Evolutionary conservation across 208 protist species (phyloP).

Genomic region (Spongospora subterranea): DNA sequence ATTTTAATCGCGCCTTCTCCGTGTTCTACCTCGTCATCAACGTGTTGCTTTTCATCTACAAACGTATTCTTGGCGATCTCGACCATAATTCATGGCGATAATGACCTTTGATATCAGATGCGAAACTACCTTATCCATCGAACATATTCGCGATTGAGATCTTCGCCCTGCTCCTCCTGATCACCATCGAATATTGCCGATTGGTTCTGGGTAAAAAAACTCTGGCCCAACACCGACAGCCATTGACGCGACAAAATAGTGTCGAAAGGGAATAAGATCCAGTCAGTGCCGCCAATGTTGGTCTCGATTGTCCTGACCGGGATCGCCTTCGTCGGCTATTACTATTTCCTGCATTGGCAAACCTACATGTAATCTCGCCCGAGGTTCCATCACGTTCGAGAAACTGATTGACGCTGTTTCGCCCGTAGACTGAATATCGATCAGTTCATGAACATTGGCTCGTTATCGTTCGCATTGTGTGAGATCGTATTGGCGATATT

Average conservation of each 20-base stretch:
- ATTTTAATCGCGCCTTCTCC: not conserved
- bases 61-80: constrained; percentile 43
- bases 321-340: constrained; percentile 19
- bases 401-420: not conserved
- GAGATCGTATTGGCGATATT: not conserved
- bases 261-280: constrained; percentile 1
- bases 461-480: not conserved
- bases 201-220: not conserved
- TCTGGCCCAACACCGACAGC: not conserved
- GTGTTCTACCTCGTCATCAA: not conserved
- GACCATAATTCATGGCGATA: not conserved
- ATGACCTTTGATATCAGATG: not conserved
- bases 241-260: not conserved
- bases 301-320: not conserved
- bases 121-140: not conserved
- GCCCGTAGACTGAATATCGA: constrained; percentile 18
- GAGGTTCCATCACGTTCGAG: not conserved
- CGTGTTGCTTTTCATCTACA: constrained; percentile 20
- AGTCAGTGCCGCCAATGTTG: constrained; percentile 25
- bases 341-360: constrained; percentile 45
- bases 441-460: not conserved
- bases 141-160: not conserved
- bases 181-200: not conserved
- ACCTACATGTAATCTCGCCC: constrained; percentile 32
- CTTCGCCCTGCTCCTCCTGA: not conserved